Evolutionary conservation across 1,139 yeast species (phyloP), one percentile per base, ranked within the genome.

Genomic region (Candida tetrigidarum): DNA sequence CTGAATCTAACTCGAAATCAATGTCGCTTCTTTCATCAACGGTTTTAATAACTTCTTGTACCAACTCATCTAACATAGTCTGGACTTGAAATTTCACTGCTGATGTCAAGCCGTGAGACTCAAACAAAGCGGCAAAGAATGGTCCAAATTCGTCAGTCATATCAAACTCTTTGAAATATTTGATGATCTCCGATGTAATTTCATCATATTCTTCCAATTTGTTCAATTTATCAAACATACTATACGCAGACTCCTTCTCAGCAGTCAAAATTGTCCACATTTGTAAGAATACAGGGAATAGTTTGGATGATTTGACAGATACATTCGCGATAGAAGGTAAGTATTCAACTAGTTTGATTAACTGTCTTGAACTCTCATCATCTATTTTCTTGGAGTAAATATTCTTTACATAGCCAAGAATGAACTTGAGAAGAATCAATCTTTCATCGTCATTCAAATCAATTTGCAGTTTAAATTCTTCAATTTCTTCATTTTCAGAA

Each of bases 201-300:
- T 59, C 56, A 43, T 65, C 60, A 48, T 64, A 73, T 9, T 56
- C 54, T 5, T 57, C 55, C 7, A 57, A 27, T 42, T 64, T 66
- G 39, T 63, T 62, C 34, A 63, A 51, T 37, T 55, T 61, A 20
- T 54, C 57, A 49, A 60, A 69, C 2, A 54, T 51, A n/a, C 59
- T 49, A 41, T 54, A 52, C 3, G 46, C 48, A 1, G 51, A 39
- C 8, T 49, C 51, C 5, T 60, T 49, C 8, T 45, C 45, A 8
- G 44, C 44, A 15, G 67, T 49, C 14, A 71, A 50, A 4, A 57
- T 45, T 41, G 58, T 59, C 75, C 76, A 72, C 2, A 69, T 45
- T 15, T 52, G 50, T 37, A 73, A 47, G 48, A 69, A 72, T 1
- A 58, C 53, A 1, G 49, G 46, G 36, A 60, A 56, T 14, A 57